A percentile compares a stretch with the other conserved stretches of the same genome.
Conservation (phyloP, 345 rosid species). For the Eucalyptus marginata region DNA sequence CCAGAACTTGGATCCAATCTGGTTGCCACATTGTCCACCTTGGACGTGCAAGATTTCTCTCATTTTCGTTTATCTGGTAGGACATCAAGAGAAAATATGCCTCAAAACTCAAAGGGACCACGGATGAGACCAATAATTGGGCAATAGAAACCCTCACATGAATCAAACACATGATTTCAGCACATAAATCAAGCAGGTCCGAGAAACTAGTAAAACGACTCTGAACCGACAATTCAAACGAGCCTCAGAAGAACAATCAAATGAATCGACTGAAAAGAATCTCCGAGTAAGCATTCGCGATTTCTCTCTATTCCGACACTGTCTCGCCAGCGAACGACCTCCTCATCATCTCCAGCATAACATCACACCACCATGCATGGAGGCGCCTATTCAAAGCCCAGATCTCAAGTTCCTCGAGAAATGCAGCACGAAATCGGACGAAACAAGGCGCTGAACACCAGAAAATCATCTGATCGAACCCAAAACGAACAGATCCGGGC, state of each 20-base stretch:
- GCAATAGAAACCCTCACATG: background rate
- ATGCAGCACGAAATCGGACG: background rate
- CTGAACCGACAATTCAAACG: background rate
- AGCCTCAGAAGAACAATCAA: background rate
- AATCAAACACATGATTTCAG: background rate
- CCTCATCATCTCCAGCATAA: background rate
- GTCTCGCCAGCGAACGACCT: background rate
- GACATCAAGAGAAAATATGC: background rate
- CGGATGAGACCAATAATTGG: background rate
- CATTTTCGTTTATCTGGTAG: slow-evolving; percentile 6
- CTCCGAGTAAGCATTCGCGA: background rate
- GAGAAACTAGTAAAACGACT: background rate
- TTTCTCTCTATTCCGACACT: background rate
- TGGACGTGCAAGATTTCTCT: slow-evolving; percentile 42
- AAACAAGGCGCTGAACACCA: background rate
- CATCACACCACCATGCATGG: background rate
- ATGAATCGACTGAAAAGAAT: background rate
- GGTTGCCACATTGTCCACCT: slow-evolving; percentile 40
- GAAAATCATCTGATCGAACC: background rate
- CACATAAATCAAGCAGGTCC: background rate
- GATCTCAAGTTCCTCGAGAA: background rate
- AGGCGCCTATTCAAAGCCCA: background rate
- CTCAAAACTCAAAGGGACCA: background rate
- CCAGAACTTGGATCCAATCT: slow-evolving; percentile 24
- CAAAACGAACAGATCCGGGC: background rate